Evolutionary conservation across 108 stramenopile species (phyloP).

Genomic region (Fragilaria radians): DNA sequence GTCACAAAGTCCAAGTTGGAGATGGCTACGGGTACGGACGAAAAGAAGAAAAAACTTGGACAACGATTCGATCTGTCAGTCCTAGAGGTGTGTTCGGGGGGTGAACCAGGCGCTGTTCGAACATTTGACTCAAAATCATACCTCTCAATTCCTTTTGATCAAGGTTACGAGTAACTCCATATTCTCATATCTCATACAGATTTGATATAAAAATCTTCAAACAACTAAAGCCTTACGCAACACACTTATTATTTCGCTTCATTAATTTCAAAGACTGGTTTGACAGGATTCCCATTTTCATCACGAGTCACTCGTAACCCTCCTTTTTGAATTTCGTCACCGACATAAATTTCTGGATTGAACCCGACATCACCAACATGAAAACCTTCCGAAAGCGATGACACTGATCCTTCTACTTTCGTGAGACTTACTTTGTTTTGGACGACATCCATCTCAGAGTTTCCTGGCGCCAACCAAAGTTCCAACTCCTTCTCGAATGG

Average conservation of each 20-base stretch:
- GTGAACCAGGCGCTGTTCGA: slow-evolving; percentile 18
- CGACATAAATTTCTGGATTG: slow-evolving; percentile 86
- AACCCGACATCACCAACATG: slow-evolving; percentile 53
- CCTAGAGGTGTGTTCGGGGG: slow-evolving; percentile 59
- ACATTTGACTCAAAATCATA: slow-evolving; percentile 62
- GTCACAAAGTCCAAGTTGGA: slow-evolving; percentile 77
- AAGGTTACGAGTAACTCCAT: slow-evolving; percentile 10
- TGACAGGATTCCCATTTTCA: slow-evolving; percentile 51
- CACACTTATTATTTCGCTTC: slow-evolving; percentile 7
- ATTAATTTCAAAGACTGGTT: slow-evolving; percentile 68
- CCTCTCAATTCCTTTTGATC: slow-evolving; percentile 65
- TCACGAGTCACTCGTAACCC: slow-evolving; percentile 65
- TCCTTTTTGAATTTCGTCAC: slow-evolving; percentile 66
- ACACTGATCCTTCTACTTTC: slow-evolving; percentile 42
- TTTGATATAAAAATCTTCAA: too few relatives aligned
- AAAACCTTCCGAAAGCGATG: slow-evolving; percentile 49
- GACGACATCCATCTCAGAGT: slow-evolving; percentile 81
- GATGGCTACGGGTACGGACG: slow-evolving; percentile 52
- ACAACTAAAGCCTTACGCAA: too few relatives aligned
- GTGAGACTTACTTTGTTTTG: slow-evolving; percentile 55
- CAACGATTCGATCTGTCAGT: slow-evolving; percentile 32
- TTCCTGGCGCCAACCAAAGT: slow-evolving; percentile 73
- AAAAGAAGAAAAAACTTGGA: slow-evolving; percentile 33
- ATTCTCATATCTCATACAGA: too few relatives aligned
- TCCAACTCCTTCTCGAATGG: slow-evolving; percentile 49